Conservation (phyloP, 2,329 filamentous ascomycete genomes). For the Colletotrichum camelliae region DNA sequence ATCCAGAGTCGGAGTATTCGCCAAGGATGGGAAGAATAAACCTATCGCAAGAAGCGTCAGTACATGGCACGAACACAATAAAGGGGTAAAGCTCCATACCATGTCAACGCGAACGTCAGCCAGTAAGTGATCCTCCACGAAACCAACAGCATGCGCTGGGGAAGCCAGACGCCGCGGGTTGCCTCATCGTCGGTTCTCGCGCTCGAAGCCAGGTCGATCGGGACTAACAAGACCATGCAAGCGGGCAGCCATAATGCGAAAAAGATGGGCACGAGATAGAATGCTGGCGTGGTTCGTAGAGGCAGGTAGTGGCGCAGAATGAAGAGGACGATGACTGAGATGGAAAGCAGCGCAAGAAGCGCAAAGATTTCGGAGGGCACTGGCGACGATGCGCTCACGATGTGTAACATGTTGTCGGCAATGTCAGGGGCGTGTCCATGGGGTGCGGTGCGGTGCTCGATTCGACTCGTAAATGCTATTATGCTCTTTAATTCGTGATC, state of each 20-base stretch:
- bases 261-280: constrained; percentile 91
- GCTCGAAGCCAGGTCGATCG: constrained; percentile 92
- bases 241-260: constrained; percentile 93
- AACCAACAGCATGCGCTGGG: constrained; percentile 77
- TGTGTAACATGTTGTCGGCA: constrained; percentile 54
- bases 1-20: constrained; percentile 94
- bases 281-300: constrained; percentile 86
- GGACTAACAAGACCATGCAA: constrained; percentile 89
- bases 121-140: constrained; percentile 97
- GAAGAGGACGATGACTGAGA: constrained; percentile 79
- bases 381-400: constrained; percentile 61
- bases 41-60: constrained; percentile 49
- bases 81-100: constrained; percentile 58
- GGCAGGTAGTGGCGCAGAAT: constrained; percentile 91
- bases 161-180: constrained; percentile 85
- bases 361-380: constrained; percentile 84
- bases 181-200: constrained; percentile 74
- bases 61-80: not conserved
- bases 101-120: constrained; percentile 94
- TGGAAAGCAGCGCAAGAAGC: constrained; percentile 71
- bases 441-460: constrained; percentile 3
- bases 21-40: constrained; percentile 90
- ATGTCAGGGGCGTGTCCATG: constrained; percentile 14
- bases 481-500: not conserved
- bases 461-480: not conserved